Evolutionary conservation across 192 early-diverging fungal species (phyloP).

Genomic region (Kickxella alabastrina): DNA sequence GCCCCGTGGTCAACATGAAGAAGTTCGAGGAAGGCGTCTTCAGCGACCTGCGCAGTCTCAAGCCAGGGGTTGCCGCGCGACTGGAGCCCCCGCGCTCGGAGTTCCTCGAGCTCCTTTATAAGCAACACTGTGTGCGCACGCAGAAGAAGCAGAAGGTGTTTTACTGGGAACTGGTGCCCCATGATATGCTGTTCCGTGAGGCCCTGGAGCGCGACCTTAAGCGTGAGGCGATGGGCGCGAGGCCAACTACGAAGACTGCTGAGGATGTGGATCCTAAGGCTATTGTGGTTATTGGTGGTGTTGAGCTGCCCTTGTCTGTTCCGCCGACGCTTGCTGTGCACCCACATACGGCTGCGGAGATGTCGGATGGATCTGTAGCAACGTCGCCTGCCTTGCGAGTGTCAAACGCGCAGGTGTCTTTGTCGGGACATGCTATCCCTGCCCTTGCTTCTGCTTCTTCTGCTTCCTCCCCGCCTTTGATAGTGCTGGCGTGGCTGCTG

Average conservation of each 20-base stretch:
- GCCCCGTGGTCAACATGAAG: slow-evolving; percentile 83
- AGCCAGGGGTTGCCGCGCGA: slow-evolving; percentile 89
- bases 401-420: slow-evolving; percentile 13
- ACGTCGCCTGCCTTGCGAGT: slow-evolving; percentile 6
- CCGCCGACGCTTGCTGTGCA: slow-evolving; percentile 49
- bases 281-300: slow-evolving; percentile 41
- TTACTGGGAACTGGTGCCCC: slow-evolving; percentile 93
- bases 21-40: slow-evolving; percentile 99
- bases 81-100: slow-evolving; percentile 92
- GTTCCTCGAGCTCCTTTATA: slow-evolving; percentile 91
- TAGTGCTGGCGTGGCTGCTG: too few relatives aligned
- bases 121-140: slow-evolving; percentile 93
- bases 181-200: slow-evolving; percentile 92
- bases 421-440: not conserved
- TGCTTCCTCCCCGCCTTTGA: too few relatives aligned
- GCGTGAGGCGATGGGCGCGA: slow-evolving; percentile 80
- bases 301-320: slow-evolving; percentile 49
- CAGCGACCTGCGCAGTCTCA: slow-evolving; percentile 90
- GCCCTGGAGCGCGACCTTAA: slow-evolving; percentile 95
- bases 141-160: slow-evolving; percentile 99
- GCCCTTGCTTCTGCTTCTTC: not conserved
- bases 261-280: slow-evolving; percentile 24
- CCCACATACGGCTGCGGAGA: slow-evolving; percentile 1
- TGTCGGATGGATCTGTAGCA: not conserved
- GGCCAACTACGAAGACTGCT: slow-evolving; percentile 68